phyloP scores from a whole-genome alignment of 495 filamentous ascomycete genomes.

The Talaromyces ruber region DNA sequence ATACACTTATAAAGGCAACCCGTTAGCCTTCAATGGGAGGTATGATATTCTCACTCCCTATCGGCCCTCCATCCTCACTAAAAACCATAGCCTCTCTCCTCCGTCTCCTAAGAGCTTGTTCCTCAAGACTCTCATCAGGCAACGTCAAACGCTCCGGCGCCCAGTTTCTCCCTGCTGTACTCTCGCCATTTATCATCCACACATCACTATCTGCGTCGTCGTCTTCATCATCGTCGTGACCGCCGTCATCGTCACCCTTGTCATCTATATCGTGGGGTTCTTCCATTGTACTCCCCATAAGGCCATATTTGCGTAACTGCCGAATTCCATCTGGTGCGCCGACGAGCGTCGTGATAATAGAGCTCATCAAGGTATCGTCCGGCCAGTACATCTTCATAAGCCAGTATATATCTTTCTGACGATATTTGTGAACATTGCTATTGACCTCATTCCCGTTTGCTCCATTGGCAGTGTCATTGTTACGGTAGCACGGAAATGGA shows the following conservation, averaged over 20 bases:
- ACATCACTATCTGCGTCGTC: slow-evolving; percentile 38
- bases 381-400: slow-evolving; percentile 40
- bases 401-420: slow-evolving; percentile 30
- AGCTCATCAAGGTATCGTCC: slow-evolving; percentile 37
- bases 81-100: slow-evolving; percentile 49
- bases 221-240: slow-evolving; percentile 36
- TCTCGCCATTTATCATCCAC: slow-evolving; percentile 42
- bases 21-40: slow-evolving; percentile 13
- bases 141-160: slow-evolving; percentile 23
- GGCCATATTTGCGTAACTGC: slow-evolving; percentile 34
- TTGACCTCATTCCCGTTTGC: neutral
- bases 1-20: neutral
- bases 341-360: slow-evolving; percentile 28
- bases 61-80: slow-evolving; percentile 39
- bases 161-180: slow-evolving; percentile 28
- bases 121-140: slow-evolving; percentile 37
- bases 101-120: slow-evolving; percentile 39
- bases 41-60: slow-evolving; percentile 43
- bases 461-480: neutral
- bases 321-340: slow-evolving; percentile 24
- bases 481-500: slow-evolving; percentile 33
- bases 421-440: slow-evolving; percentile 22
- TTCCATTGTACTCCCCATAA: slow-evolving; percentile 35
- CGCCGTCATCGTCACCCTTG: slow-evolving; percentile 26
- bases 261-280: slow-evolving; percentile 16